Base-by-base conservation (phyloP, 2,329 filamentous ascomycete genomes). In the Diaporthe sp. region DNA sequence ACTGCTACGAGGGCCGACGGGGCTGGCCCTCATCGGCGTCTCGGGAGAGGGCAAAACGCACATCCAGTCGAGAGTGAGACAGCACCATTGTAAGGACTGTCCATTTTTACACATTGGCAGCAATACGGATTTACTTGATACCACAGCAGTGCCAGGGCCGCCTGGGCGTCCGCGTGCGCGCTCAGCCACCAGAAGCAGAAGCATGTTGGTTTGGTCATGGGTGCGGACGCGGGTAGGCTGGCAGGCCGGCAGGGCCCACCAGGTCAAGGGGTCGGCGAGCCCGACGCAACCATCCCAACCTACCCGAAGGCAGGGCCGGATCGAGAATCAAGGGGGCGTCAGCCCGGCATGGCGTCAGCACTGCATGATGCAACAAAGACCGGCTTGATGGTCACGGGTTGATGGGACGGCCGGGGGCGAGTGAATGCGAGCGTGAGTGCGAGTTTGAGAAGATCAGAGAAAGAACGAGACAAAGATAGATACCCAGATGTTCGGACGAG, bases 231-330 rank as follows among this genome's bases (percentile, higher is more conserved):
- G 65, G 65, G 25, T 31, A 47, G 44, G 44, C 37, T 39, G 37
- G 37, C 37, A 39, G 28, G 44, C 47, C 47, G 47, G 12, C 65
- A 39, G 49, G 65, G 47, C 47, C 65, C 65, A 53, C 65, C 65
- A 34, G 37, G 63, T 10, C 63, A 22, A 37, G 28, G 6, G 47
- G 34, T 55, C 65, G 65, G 65, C 22, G 65, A 70, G 65, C 47
- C 65, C 65, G 65, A 70, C 31, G 65, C 49, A 55, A 53, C 63
- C 65, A 70, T 55, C 47, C 65, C 65, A 55, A 70, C 47, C 65
- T 28, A 10, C 34, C 47, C 34, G 31, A 51, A 42, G 31, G 65
- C 65, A 42, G 47, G 28, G 47, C 63, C 63, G 47, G 63, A 68
- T 53, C 31, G 47, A 53, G 44, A 37, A 22, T 44, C 15, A 39